Evolutionary conservation across 148 eudicot species (phyloP), one percentile per base, ranked within the genome.

Genomic region (Diospyros kaki): DNA sequence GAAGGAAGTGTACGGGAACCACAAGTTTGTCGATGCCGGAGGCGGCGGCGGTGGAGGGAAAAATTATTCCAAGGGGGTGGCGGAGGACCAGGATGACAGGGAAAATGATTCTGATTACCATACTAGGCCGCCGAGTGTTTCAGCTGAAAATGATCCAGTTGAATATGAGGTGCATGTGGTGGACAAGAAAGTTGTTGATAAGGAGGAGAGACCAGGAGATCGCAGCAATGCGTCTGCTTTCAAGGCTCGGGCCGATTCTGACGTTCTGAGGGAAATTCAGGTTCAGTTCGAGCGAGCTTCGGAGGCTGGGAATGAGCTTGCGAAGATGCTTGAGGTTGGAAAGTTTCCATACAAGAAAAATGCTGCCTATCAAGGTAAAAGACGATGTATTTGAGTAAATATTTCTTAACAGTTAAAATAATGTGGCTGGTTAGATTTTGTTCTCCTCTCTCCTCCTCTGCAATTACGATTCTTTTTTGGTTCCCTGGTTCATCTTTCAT

Each of bases 81-180:
- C 68, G 64, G 63, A 54, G 46, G 83, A 64, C 40, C 87, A 85
- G 59, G 86, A 73, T n/a, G 74, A 58, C 41, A 75, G 58, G 59
- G 73, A 8, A 9, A 73, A 79, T 53, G 84, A 78, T 11, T 77
- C 74, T 1, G 89, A 82, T 63, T 76, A 78, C 64, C 70, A 74
- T 13, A 71, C 64, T 1, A 85, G 87, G 82, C 78, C 82, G 82
- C 78, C 82, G n/a, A 84, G 83, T 44, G 78, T 65, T 17, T 75
- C 77, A 4, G 13, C n/a, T 17, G 93, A 87, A 71, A 69, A 66
- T 66, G 84, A 82, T 55, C 80, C 86, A 3, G 86, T 86, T 75
- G 93, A 89, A 90, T 91, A 85, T 80, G 98, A 89, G 77, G 99
- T 95, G 18, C 92, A 85, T 77, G 76, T 93, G 87, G 96, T 93